A percentile compares a stretch with the other conserved stretches of the same genome.
phyloP scores from a whole-genome alignment of 2,329 filamentous ascomycete species.

The Taxawa tesnikishii region DNA sequence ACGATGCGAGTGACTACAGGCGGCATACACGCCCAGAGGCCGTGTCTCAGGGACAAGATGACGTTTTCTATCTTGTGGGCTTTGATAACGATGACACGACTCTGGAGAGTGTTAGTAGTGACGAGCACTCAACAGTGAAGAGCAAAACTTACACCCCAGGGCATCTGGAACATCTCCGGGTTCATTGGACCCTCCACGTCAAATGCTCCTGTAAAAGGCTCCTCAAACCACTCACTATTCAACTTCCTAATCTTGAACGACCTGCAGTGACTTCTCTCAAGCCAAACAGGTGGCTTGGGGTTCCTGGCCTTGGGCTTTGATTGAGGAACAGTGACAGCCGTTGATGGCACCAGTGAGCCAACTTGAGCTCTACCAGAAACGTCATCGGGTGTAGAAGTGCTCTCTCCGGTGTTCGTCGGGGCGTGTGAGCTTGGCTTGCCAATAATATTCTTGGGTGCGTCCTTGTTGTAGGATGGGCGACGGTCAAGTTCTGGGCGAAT shows the following conservation, averaged over 20 bases:
- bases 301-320: too few species aligned
- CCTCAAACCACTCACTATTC: background rate
- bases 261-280: background rate
- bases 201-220: conserved; percentile 20
- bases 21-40: conserved; percentile 3
- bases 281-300: conserved; percentile 5
- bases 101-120: conserved; percentile 1
- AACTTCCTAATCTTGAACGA: conserved; percentile 4
- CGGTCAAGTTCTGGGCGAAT: too few species aligned
- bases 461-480: too few species aligned
- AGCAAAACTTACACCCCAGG: conserved; percentile 3
- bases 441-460: too few species aligned
- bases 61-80: conserved; percentile 2
- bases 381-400: too few species aligned
- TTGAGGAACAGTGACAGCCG: too few species aligned
- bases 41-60: conserved; percentile 1
- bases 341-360: too few species aligned
- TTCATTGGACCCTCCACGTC: conserved; percentile 4
- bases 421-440: too few species aligned
- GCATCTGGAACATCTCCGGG: conserved; percentile 5
- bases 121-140: background rate
- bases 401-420: too few species aligned
- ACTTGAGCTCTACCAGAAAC: too few species aligned
- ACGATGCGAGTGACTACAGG: conserved; percentile 5
- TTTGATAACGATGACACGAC: conserved; percentile 5